These are phyloP conservation scores for Aspergillus quadricinctus DNA, from an alignment of 2,329 filamentous ascomycete genomes.

Conservation along the genomic window DNA sequence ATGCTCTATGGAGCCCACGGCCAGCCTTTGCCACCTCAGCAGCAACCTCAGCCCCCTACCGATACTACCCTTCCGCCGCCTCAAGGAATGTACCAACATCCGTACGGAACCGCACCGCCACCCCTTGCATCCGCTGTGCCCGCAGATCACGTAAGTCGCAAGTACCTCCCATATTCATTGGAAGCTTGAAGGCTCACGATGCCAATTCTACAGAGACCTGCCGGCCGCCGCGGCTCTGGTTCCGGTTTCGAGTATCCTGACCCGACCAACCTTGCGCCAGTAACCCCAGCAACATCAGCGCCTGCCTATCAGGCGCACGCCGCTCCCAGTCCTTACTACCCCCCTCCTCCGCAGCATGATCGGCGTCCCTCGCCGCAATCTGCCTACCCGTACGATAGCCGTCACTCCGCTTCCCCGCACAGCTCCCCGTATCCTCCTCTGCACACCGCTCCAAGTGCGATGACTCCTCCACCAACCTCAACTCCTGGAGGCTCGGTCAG, in stretches of 20 bases:
- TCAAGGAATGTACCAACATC: slow-evolving; percentile 36
- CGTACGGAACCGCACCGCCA: slow-evolving; percentile 33
- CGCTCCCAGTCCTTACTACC: slow-evolving; percentile 36
- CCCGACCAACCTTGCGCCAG: slow-evolving; percentile 44
- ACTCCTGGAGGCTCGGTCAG: slow-evolving; percentile 20
- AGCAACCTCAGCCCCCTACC: slow-evolving; percentile 34
- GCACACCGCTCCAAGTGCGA: slow-evolving; percentile 25
- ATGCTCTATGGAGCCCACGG: slow-evolving; percentile 49
- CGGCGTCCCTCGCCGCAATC: slow-evolving; percentile 44
- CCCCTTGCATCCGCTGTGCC: slow-evolving; percentile 36
- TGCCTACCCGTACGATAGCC: slow-evolving; percentile 39
- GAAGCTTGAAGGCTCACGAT: slow-evolving; percentile 3
- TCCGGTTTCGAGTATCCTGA: slow-evolving; percentile 46
- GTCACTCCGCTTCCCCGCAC: slow-evolving; percentile 42
- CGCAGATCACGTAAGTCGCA: slow-evolving; percentile 45
- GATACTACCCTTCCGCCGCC: slow-evolving; percentile 38
- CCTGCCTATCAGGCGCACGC: slow-evolving; percentile 41
- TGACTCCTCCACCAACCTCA: slow-evolving; percentile 29
- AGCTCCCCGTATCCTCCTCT: slow-evolving; percentile 37
- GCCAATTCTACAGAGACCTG: slow-evolving; percentile 30
- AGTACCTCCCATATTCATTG: slow-evolving; percentile 14
- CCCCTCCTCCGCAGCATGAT: slow-evolving; percentile 32
- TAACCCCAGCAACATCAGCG: slow-evolving; percentile 42
- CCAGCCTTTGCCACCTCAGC: slow-evolving; percentile 44
- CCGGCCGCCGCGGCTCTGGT: slow-evolving; percentile 41